Conservation (phyloP, 768 basidiomycete species). For the Lactifluus hygrophoroides region DNA sequence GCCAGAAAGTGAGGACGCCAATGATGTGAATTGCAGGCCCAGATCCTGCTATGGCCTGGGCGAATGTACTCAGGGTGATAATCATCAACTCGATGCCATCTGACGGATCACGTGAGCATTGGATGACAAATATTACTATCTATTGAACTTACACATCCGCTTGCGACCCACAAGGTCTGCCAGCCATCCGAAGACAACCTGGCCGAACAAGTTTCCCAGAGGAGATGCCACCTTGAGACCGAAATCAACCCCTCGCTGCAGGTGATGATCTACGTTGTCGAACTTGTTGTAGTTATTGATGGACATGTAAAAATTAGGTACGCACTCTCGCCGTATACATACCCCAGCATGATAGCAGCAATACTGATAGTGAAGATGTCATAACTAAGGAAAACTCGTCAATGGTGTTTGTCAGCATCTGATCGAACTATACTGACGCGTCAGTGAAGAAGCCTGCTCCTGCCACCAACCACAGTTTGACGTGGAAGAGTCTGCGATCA, state of each 20-base stretch:
- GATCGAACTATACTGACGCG: constrained; percentile 36
- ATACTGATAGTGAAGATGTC: constrained; percentile 91
- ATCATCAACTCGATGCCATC: constrained; percentile 72
- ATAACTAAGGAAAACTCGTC: constrained; percentile 35
- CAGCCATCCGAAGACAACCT: constrained; percentile 38
- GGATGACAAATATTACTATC: constrained; percentile 22
- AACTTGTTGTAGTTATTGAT: neutral
- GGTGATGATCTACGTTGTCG: constrained; percentile 25
- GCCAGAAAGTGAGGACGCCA: constrained; percentile 73
- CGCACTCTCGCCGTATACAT: constrained; percentile 50
- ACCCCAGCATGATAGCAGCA: constrained; percentile 73
- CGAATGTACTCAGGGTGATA: constrained; percentile 74
- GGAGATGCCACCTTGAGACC: constrained; percentile 38
- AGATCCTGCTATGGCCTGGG: constrained; percentile 69
- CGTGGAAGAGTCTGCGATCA: constrained; percentile 37
- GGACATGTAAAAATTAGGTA: neutral
- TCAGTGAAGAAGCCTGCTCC: constrained; percentile 93
- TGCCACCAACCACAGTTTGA: constrained; percentile 39
- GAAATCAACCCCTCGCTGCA: constrained; percentile 32
- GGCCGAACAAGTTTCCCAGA: constrained; percentile 35
- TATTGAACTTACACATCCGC: constrained; percentile 46
- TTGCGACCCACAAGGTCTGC: constrained; percentile 37
- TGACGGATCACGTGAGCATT: constrained; percentile 20
- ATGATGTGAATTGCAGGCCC: constrained; percentile 63
- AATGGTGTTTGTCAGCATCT: neutral